Evolutionary conservation across 768 basidiomycete species (phyloP), one percentile per base, ranked within the genome.

Genomic region (Trametes cingulata): DNA sequence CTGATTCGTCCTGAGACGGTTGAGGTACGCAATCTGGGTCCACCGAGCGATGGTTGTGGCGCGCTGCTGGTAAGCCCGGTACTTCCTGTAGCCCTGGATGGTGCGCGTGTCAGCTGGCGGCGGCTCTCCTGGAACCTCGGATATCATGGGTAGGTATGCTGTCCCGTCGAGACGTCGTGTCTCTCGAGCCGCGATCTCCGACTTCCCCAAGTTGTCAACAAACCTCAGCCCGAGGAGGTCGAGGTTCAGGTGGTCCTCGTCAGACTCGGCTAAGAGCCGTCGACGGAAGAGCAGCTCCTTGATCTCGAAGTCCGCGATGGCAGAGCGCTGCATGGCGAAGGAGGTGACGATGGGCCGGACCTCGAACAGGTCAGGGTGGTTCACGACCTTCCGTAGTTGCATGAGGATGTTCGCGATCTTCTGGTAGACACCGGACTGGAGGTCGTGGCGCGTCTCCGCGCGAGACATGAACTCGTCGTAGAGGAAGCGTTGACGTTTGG

Each of bases 371-470:
- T 95, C 90, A 0, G 95, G 96, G 73, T 98, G 94, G 56, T 92
- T 95, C 78, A 93, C 93, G 42, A 96, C 93, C 77, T 98, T 98
- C 56, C 97, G 88, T 3, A 98, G 82, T 72, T 99, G 97, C 97
- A 98, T 99, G 60, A 98, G 83, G 57, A 96, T 87, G 71, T 99
- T 99, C 67, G 91, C 91, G 43, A 93, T 89, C 74, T 90, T 90
- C 74, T 90, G 89, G 68, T 93, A 93, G 3, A 91, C 80, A 3
- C 95, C 95, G 2, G 93, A 93, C 20, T 87, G 79, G 46, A 97
- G 78, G 19, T 91, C 92, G 62, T 88, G 85, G 27, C 84, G 83
- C 2, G 94, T 97, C 53, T 93, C 86, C 0, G 90, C 84, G 27
- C 94, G 84, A 12, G 87, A 81, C 93, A 97, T 95, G 77, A 96